A percentile compares a stretch with the other conserved stretches of the same genome.
phyloP scores from a whole-genome alignment of 495 filamentous ascomycete genomes.

The Aspergillus sclerotiicarbonarius region DNA sequence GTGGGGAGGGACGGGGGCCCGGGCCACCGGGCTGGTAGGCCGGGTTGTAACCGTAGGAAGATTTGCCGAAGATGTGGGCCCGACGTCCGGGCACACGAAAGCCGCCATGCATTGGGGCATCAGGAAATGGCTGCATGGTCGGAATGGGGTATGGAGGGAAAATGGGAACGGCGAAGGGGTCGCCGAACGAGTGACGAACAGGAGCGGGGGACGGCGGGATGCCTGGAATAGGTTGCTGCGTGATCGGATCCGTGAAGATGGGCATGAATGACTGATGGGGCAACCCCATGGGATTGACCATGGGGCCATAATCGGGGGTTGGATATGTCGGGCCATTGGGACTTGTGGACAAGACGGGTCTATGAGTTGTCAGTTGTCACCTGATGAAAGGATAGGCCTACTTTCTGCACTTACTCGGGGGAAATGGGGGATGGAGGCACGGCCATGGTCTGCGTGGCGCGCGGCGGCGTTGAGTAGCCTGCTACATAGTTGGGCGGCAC shows the following conservation, averaged over 20 bases:
- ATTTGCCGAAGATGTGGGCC: constrained; percentile 1
- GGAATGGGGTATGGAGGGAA: constrained; percentile 34
- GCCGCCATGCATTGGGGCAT: constrained; percentile 14
- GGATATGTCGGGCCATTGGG: constrained; percentile 22
- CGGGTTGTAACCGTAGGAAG: constrained; percentile 9
- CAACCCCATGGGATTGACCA: constrained; percentile 29
- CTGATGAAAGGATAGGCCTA: background rate
- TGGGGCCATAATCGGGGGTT: constrained; percentile 30
- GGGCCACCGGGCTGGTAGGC: constrained; percentile 7
- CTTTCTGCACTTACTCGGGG: constrained; percentile 31
- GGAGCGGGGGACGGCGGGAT: constrained; percentile 32
- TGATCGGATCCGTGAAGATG: constrained; percentile 30
- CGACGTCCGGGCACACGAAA: constrained; percentile 2
- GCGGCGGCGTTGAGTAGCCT: constrained; percentile 39
- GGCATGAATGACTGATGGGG: constrained; percentile 30
- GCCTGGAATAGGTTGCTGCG: constrained; percentile 28
- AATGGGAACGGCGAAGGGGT: constrained; percentile 31
- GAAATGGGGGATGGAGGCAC: constrained; percentile 40
- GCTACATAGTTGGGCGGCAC: constrained; percentile 27
- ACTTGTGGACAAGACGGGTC: constrained; percentile 26
- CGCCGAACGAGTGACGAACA: constrained; percentile 30
- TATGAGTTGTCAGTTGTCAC: constrained; percentile 13
- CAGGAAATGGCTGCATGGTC: constrained; percentile 21
- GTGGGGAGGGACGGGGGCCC: constrained; percentile 6
- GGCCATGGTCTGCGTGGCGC: constrained; percentile 26